Base-by-base conservation (phyloP, 2,329 filamentous ascomycete species). In the Pezicula neosporulosa region DNA sequence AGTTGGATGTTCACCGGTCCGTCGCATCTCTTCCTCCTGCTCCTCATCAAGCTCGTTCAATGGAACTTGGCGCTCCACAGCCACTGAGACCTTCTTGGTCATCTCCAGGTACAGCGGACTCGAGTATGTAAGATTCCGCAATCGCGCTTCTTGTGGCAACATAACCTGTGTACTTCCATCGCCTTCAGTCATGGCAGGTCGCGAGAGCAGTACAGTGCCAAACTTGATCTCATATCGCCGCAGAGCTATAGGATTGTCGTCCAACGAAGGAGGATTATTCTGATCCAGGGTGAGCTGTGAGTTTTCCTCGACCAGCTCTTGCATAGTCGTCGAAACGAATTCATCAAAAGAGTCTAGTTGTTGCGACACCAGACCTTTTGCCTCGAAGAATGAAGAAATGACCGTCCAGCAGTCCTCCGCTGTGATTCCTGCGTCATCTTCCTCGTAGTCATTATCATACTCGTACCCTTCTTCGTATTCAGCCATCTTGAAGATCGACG, bases 271-370 rank as follows among this genome's bases (percentile, higher is more conserved):
- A 4, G 91, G 88, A 56, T 92, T 87, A 55, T 91, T 93, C 70
- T 97, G 90, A 66, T 99, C 94, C 58, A 99, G 83, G n/a, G 89
- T 91, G 55, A 97, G 86, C 59, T 87, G 84, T 38, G 89, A 90
- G 68, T 96, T 93, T 70, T 97, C 94, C 64, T 91, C 86, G 53
- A 99, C 88, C 54, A 99, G 83, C 63, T 96, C 90, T 66, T 97
- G 92, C 72, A 99, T 93, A 0, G 92, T 97, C 19, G 89, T 91
- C 54, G 87, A 86, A 51, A 94, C 92, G 66, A 99, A 99, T 68
- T 97, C 92, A 72, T 99, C 91, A 73, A 96, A 99, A 0, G 95
- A 99, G 69, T 97, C 93, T 56, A 97, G 86, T 76, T 99, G 94
- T 72, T 99, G 93, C 15, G 94, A 96, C 19, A 96, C 94, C 30